These are phyloP conservation scores for Colletotrichum sublineola DNA, from an alignment of 2,329 filamentous ascomycete genomes.

Conservation along the genomic window DNA sequence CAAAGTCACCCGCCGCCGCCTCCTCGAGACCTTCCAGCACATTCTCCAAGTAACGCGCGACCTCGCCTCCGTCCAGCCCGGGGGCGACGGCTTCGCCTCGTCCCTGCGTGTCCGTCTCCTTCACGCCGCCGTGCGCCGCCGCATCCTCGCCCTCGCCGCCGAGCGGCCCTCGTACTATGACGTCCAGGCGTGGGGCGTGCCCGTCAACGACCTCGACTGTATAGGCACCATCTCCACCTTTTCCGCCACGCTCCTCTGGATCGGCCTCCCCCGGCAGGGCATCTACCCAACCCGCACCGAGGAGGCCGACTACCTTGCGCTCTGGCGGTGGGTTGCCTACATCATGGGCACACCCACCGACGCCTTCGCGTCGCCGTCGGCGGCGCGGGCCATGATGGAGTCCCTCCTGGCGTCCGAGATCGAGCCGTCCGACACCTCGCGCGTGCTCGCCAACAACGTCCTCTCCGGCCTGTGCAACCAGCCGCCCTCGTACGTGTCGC, in stretches of 20 bases:
- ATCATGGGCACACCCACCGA: slow-evolving; percentile 77
- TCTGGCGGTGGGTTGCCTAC: slow-evolving; percentile 82
- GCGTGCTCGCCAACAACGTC: slow-evolving; percentile 80
- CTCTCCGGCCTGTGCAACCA: slow-evolving; percentile 75
- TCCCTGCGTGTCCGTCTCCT: slow-evolving; percentile 75
- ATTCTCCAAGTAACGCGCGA: slow-evolving; percentile 78
- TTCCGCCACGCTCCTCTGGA: slow-evolving; percentile 75
- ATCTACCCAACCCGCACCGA: slow-evolving; percentile 74
- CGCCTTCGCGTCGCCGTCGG: slow-evolving; percentile 67
- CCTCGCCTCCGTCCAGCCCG: slow-evolving; percentile 75
- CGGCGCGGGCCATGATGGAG: slow-evolving; percentile 75
- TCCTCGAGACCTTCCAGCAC: slow-evolving; percentile 80
- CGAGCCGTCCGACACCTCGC: slow-evolving; percentile 71
- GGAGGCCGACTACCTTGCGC: slow-evolving; percentile 76
- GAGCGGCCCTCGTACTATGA: slow-evolving; percentile 71
- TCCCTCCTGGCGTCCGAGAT: slow-evolving; percentile 76
- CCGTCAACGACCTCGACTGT: slow-evolving; percentile 81
- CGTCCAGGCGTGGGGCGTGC: slow-evolving; percentile 68
- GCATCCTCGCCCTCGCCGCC: slow-evolving; percentile 70
- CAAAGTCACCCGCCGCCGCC: slow-evolving; percentile 73
- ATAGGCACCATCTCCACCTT: slow-evolving; percentile 81
- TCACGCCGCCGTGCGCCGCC: slow-evolving; percentile 73
- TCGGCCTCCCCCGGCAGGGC: slow-evolving; percentile 79
- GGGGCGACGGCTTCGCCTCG: slow-evolving; percentile 72
- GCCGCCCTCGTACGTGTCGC: slow-evolving; percentile 74